Evolutionary conservation across 129 eudicot species (phyloP), one percentile per base, ranked within the genome.

Genomic region (Flaveria trinervia): DNA sequence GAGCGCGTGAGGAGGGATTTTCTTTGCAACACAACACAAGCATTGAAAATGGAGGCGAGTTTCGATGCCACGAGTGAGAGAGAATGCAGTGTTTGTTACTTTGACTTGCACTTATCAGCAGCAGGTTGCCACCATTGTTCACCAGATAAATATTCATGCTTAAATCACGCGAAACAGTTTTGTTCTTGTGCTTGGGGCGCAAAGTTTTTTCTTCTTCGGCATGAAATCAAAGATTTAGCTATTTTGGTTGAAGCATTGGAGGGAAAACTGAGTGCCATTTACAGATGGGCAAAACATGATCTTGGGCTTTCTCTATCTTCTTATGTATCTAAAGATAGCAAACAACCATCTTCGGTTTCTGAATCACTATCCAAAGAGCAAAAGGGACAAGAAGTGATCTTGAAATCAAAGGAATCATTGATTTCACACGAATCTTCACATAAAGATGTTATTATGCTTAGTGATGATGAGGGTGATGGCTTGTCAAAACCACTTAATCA

Each of bases 201-300:
- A 48, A 95, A 88, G 80, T 95, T 95, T 84, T 95, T 95, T 73
- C 96, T 95, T 44, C 85, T 86, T 56, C 96, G 97, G 7, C 88
- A 95, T 75, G 97, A 95, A 80, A 81, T 95, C 74, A 83, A 77
- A 64, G 99, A 95, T 74, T 74, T 95, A 70, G 84, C 88, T 74
- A 75, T 95, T 55, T 59, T 95, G 82, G 96, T 95, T 62, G 97
- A 95, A 82, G 99, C 99, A 71, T 82, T 95, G 81, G 97, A 95
- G 83, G 99, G 99, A 23, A 95, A 95, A 85, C 61, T 95, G 64
- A 95, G 97, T 84, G 94, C 99, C 30, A 77, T 95, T 50, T 95
- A 95, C 82, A 78, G 96, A 86, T 95, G 99, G 99, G 99, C 99
- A 8, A 91, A 88, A 78, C 88, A 78, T 51, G 96, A 95, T 86